phyloP scores from a whole-genome alignment of 495 filamentous ascomycete genomes.

The Talaromyces trachyspermus region DNA sequence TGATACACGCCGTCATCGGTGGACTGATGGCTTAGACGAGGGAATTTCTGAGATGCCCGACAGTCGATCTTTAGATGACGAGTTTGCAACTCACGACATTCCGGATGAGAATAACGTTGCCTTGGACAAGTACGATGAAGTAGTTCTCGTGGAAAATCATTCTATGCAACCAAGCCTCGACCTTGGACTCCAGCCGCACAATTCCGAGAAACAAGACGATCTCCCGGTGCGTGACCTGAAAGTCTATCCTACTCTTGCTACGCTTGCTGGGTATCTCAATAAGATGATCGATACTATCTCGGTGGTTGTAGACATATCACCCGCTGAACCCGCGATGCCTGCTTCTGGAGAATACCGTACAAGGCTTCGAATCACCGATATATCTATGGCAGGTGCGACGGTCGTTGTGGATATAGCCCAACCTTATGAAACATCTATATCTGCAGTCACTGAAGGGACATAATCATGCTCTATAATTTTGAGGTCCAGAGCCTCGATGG shows the following conservation, averaged over 20 bases:
- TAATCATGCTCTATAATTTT: constrained; percentile 69
- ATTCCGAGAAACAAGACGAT: not conserved
- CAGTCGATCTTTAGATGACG: not conserved
- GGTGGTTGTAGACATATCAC: constrained; percentile 50
- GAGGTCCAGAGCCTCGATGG: constrained; percentile 48
- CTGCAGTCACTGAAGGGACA: constrained; percentile 63
- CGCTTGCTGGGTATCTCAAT: constrained; percentile 49
- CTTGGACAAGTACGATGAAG: constrained; percentile 9
- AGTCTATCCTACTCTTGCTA: constrained; percentile 37
- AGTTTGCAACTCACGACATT: not conserved
- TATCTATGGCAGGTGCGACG: constrained; percentile 38
- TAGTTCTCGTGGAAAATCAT: constrained; percentile 13
- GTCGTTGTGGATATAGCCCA: constrained; percentile 62
- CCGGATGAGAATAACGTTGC: not conserved
- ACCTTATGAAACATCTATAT: constrained; percentile 63
- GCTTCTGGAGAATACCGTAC: constrained; percentile 65
- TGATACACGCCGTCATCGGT: not conserved
- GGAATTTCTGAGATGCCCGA: not conserved
- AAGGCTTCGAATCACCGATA: constrained; percentile 64
- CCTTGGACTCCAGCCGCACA: too few species aligned
- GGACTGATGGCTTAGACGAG: constrained; percentile 5
- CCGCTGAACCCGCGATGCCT: constrained; percentile 51
- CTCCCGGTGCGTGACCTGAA: not conserved
- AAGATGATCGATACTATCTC: constrained; percentile 58
- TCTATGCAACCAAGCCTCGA: not conserved